A percentile compares a stretch with the other conserved stretches of the same genome.
phyloP scores from a whole-genome alignment of 192 early-diverging fungal species.

The Coemansia sp. region DNA sequence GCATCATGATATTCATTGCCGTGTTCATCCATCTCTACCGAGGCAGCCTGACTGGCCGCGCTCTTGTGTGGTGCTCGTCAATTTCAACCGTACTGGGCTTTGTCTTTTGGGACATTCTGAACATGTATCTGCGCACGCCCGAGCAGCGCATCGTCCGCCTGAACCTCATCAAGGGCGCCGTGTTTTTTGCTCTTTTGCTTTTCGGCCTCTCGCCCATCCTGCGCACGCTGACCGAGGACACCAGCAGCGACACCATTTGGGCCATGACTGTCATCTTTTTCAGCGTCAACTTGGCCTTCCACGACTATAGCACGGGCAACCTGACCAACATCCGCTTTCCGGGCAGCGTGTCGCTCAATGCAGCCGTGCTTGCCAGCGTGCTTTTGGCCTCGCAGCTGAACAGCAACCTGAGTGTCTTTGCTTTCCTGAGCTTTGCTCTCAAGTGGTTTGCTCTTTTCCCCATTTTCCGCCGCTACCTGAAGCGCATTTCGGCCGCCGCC shows the following conservation, averaged over 20 bases:
- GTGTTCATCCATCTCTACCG: slow-evolving; percentile 76
- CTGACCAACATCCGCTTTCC: slow-evolving; percentile 65
- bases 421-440: slow-evolving; percentile 80
- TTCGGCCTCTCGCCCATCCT: slow-evolving; percentile 86
- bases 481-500: slow-evolving; percentile 55
- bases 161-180: slow-evolving; percentile 56
- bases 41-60: slow-evolving; percentile 52
- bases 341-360: slow-evolving; percentile 94
- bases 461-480: slow-evolving; percentile 74
- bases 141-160: slow-evolving; percentile 40
- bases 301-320: slow-evolving; percentile 68
- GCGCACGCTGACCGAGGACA: slow-evolving; percentile 85
- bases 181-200: slow-evolving; percentile 70
- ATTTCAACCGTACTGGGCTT: slow-evolving; percentile 60
- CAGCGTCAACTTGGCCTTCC: slow-evolving; percentile 81
- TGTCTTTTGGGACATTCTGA: slow-evolving; percentile 62
- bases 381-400: slow-evolving; percentile 81
- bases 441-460: slow-evolving; percentile 95
- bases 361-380: slow-evolving; percentile 90
- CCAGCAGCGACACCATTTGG: slow-evolving; percentile 90
- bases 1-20: slow-evolving; percentile 82
- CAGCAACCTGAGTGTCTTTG: slow-evolving; percentile 83
- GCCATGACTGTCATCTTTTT: slow-evolving; percentile 81
- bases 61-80: slow-evolving; percentile 58
- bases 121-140: slow-evolving; percentile 21